Evolutionary conservation across 441 rosid species (phyloP).

Genomic region (Pelargonium cotyledonis): DNA sequence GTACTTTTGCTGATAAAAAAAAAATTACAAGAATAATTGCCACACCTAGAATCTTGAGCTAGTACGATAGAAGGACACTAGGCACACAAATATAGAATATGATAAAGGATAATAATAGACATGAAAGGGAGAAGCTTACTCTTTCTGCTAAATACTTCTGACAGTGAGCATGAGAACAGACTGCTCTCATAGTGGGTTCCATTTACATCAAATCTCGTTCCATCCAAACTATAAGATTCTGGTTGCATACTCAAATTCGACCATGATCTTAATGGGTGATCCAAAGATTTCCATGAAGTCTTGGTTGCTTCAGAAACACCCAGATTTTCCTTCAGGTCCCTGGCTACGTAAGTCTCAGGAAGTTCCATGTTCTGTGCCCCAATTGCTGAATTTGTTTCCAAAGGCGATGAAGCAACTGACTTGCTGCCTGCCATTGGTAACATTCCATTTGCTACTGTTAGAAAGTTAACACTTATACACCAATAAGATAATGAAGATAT

Average conservation of each 20-base stretch:
- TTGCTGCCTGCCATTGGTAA: slow-evolving; percentile 26
- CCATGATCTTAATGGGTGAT: slow-evolving; percentile 30
- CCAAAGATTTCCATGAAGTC: slow-evolving; percentile 32
- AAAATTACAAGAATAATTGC: neutral
- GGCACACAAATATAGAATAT: neutral
- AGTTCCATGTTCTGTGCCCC: slow-evolving; percentile 30
- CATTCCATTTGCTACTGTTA: slow-evolving; percentile 29
- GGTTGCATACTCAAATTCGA: slow-evolving; percentile 32
- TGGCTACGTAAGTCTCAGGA: slow-evolving; percentile 26
- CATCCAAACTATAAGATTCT: slow-evolving; percentile 27
- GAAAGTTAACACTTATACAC: slow-evolving; percentile 15
- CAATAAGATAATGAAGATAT: slow-evolving; percentile 7
- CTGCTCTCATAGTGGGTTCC: slow-evolving; percentile 57
- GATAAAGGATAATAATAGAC: slow-evolving; percentile 4
- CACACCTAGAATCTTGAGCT: neutral
- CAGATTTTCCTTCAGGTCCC: slow-evolving; percentile 32
- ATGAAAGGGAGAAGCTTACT: slow-evolving; percentile 30
- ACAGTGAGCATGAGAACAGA: slow-evolving; percentile 64
- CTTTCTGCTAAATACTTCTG: slow-evolving; percentile 49
- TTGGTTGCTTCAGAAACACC: slow-evolving; percentile 33
- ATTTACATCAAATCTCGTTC: slow-evolving; percentile 21
- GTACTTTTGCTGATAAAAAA: too few relatives aligned
- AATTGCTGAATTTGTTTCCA: slow-evolving; percentile 29
- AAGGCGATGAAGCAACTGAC: slow-evolving; percentile 34
- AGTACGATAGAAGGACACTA: neutral